Evolutionary conservation across 148 eudicot species (phyloP).

Genomic region (Rhododendron mucronatum): DNA sequence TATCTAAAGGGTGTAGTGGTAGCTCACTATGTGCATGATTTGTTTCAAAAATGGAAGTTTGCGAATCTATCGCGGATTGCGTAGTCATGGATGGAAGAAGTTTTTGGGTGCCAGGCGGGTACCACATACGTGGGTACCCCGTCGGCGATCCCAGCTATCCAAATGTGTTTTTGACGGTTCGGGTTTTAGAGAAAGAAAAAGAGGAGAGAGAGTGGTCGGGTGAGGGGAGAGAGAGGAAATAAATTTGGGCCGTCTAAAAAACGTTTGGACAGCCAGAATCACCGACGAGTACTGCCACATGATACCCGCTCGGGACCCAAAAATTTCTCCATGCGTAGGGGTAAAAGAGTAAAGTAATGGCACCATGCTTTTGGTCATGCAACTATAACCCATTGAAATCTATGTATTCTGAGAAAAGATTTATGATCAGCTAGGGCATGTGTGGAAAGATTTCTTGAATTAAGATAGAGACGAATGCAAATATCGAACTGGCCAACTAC

Average conservation of each 20-base stretch:
- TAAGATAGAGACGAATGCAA: conserved; percentile 20
- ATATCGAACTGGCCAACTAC: conserved; percentile 11
- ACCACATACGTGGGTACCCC: no score
- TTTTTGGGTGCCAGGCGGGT: no score
- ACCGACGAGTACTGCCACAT: no score
- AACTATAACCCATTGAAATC: conserved; percentile 12
- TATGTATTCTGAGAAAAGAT: conserved; percentile 23
- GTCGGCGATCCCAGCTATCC: no score
- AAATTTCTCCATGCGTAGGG: neutral
- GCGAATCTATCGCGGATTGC: conserved; percentile 49
- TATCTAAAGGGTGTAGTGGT: conserved; percentile 18
- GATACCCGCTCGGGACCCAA: no score
- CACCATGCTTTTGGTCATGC: conserved; percentile 49
- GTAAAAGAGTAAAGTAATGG: conserved; percentile 31
- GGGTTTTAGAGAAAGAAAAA: no score
- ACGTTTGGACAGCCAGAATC: no score
- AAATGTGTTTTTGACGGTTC: no score
- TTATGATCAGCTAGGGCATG: conserved; percentile 24
- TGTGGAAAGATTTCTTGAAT: neutral
- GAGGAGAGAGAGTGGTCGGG: no score
- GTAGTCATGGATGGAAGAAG: conserved; percentile 14
- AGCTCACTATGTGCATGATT: conserved; percentile 48
- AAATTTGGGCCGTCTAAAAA: no score
- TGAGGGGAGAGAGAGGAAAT: no score
- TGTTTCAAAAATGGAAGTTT: conserved; percentile 18